Evolutionary conservation across 495 filamentous ascomycete species (phyloP).

Genomic region (Endocarpon pusillum): DNA sequence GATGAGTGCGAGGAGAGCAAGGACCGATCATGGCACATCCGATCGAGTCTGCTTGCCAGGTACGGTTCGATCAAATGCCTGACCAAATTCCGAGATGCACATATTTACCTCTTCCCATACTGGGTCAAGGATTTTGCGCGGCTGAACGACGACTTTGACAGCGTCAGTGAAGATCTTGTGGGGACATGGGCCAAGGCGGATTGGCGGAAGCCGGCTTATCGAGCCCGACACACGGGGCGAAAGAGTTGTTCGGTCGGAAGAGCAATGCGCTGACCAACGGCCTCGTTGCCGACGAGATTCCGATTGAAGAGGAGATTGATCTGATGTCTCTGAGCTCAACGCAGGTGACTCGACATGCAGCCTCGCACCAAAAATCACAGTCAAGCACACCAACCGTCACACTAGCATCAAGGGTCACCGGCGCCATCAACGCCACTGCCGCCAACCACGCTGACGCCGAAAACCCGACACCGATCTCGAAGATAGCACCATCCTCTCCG

Average conservation of each 20-base stretch:
- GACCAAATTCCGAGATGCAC: slow-evolving; percentile 68
- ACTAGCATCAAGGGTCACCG: too few species aligned
- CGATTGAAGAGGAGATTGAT: slow-evolving; percentile 42
- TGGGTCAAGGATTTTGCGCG: slow-evolving; percentile 78
- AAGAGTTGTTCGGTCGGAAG: slow-evolving; percentile 35
- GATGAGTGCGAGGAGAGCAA: slow-evolving; percentile 59
- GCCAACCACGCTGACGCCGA: slow-evolving; percentile 1
- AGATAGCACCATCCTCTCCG: too few species aligned
- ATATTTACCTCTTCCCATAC: slow-evolving; percentile 81
- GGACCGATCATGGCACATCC: slow-evolving; percentile 41
- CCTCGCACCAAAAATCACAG: too few species aligned
- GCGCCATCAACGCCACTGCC: slow-evolving; percentile 8
- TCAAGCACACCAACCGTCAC: too few species aligned
- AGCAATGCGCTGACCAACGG: slow-evolving; percentile 9
- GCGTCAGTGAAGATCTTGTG: slow-evolving; percentile 77
- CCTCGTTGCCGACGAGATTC: slow-evolving; percentile 8
- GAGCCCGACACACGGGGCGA: slow-evolving; percentile 11
- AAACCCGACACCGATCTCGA: too few species aligned
- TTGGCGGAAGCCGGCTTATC: slow-evolving; percentile 43
- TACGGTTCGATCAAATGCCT: slow-evolving; percentile 61
- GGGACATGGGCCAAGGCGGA: slow-evolving; percentile 89
- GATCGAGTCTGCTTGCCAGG: slow-evolving; percentile 51
- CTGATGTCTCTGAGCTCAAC: slow-evolving; percentile 45
- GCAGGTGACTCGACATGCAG: slow-evolving; percentile 6
- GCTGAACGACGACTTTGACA: slow-evolving; percentile 63